These are phyloP conservation scores for Aspergillus sp. DNA, from an alignment of 2,329 filamentous ascomycete species.

Conservation along the genomic window DNA sequence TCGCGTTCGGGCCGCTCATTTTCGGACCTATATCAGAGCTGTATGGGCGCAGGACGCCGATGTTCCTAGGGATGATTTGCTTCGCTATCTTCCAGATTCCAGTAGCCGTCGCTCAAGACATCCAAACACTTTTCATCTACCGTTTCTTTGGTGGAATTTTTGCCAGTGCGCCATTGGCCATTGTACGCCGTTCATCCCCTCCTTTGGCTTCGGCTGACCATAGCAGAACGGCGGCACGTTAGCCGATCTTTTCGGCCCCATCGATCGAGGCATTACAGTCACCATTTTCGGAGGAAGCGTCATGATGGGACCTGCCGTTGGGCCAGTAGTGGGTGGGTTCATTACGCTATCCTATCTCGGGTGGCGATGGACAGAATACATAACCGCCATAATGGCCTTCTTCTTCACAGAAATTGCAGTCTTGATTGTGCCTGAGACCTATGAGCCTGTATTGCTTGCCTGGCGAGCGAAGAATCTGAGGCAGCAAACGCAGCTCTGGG, in stretches of 20 bases:
- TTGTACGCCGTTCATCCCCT: slow-evolving; percentile 16
- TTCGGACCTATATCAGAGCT: slow-evolving; percentile 38
- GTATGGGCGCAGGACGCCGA: slow-evolving; percentile 40
- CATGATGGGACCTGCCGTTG: slow-evolving; percentile 42
- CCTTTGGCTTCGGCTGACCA: not conserved
- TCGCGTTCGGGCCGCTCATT: slow-evolving; percentile 30
- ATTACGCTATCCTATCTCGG: slow-evolving; percentile 42
- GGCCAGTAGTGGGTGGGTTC: slow-evolving; percentile 44
- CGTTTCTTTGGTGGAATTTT: slow-evolving; percentile 46
- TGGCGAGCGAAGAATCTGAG: slow-evolving; percentile 41
- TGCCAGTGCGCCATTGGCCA: slow-evolving; percentile 41
- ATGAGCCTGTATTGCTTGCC: slow-evolving; percentile 39
- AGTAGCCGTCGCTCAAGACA: slow-evolving; percentile 42
- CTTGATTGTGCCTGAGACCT: slow-evolving; percentile 45
- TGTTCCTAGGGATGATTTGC: slow-evolving; percentile 38
- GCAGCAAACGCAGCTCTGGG: slow-evolving; percentile 39
- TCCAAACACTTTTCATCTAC: slow-evolving; percentile 44
- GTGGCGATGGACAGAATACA: slow-evolving; percentile 52
- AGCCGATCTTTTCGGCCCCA: slow-evolving; percentile 41
- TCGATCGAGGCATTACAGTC: slow-evolving; percentile 40
- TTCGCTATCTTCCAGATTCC: slow-evolving; percentile 47
- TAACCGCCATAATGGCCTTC: slow-evolving; percentile 42
- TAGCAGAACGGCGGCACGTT: slow-evolving; percentile 35
- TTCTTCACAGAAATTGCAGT: slow-evolving; percentile 36
- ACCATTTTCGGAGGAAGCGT: slow-evolving; percentile 38